These are phyloP conservation scores for Epichloe festucae DNA, from an alignment of 2,329 filamentous ascomycete species.

Conservation along the genomic window DNA sequence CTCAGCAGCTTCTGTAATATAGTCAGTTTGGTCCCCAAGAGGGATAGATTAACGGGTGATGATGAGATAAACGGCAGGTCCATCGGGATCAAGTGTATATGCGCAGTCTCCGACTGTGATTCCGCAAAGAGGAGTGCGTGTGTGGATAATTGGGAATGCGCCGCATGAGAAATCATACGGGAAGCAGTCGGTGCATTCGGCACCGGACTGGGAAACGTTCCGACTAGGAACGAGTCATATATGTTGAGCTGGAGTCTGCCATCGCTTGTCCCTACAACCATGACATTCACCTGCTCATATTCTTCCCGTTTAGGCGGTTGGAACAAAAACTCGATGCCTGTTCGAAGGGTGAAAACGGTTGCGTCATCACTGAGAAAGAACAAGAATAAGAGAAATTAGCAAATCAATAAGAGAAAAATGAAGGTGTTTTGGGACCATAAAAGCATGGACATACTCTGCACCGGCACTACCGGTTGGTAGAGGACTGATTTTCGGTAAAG, in stretches of 20 bases:
- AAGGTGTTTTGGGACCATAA: background rate
- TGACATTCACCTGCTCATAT: slow-evolving; percentile 64
- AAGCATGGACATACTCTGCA: slow-evolving; percentile 36
- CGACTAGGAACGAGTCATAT: slow-evolving; percentile 75
- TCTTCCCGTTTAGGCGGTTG: slow-evolving; percentile 48
- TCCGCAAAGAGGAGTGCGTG: slow-evolving; percentile 54
- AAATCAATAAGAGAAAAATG: background rate
- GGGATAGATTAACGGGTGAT: slow-evolving; percentile 66
- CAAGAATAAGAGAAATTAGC: slow-evolving; percentile 5
- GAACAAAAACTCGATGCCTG: slow-evolving; percentile 58
- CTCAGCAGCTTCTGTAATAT: slow-evolving; percentile 75
- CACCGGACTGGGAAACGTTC: slow-evolving; percentile 42
- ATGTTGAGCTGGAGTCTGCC: slow-evolving; percentile 66
- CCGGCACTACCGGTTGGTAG: slow-evolving; percentile 49
- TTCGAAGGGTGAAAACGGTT: slow-evolving; percentile 54
- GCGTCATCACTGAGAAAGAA: slow-evolving; percentile 31
- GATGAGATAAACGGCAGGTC: slow-evolving; percentile 74
- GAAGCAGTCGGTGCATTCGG: slow-evolving; percentile 14
- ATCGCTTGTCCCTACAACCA: slow-evolving; percentile 60
- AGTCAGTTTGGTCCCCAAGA: slow-evolving; percentile 77
- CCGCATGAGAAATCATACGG: slow-evolving; percentile 47
- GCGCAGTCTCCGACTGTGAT: slow-evolving; percentile 18
- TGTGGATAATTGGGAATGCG: slow-evolving; percentile 61
- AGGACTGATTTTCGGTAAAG: slow-evolving; percentile 63
- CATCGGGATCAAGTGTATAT: slow-evolving; percentile 53